Percentiles rank a stretch among this genome's conserved stretches.
phyloP scores from a whole-genome alignment of 208 protist genomes.

The Wallacemonas collosoma region DNA sequence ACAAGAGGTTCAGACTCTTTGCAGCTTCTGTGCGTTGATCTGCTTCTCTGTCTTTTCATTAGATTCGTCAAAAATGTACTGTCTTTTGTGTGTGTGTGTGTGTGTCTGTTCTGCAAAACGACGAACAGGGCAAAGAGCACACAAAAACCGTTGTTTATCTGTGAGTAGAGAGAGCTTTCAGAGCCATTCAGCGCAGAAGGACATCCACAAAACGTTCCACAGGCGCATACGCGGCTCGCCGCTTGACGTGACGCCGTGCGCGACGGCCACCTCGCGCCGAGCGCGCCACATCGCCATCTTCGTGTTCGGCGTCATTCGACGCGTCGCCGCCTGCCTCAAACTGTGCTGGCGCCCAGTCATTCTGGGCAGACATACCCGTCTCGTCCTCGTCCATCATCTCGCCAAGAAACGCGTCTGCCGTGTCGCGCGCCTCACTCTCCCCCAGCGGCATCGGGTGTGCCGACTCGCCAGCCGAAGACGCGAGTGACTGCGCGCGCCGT shows the following conservation, averaged over 20 bases:
- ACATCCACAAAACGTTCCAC: constrained; percentile 9
- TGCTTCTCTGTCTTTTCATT: too few species aligned
- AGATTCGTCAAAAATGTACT: too few species aligned
- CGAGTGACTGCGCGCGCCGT: not conserved
- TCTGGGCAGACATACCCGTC: too few species aligned
- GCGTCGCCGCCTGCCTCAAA: not conserved
- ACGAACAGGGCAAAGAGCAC: not conserved
- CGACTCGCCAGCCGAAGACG: too few species aligned
- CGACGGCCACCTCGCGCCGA: too few species aligned
- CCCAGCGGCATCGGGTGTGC: too few species aligned
- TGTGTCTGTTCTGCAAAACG: not conserved
- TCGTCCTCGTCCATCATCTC: too few species aligned
- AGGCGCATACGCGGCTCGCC: not conserved
- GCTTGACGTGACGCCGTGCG: constrained; percentile 3
- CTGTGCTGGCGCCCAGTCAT: constrained; percentile 1
- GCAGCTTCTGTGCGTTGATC: too few species aligned
- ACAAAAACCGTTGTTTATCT: not conserved
- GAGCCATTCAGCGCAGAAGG: not conserved
- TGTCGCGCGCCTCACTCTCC: too few species aligned
- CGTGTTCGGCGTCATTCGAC: not conserved
- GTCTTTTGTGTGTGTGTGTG: not conserved
- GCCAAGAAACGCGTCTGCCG: too few species aligned
- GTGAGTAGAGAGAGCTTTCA: not conserved
- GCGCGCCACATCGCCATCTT: not conserved
- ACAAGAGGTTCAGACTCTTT: too few species aligned